Base-by-base conservation (phyloP, 1,284 basidiomycete species). In the Malassezia pachydermatis region DNA sequence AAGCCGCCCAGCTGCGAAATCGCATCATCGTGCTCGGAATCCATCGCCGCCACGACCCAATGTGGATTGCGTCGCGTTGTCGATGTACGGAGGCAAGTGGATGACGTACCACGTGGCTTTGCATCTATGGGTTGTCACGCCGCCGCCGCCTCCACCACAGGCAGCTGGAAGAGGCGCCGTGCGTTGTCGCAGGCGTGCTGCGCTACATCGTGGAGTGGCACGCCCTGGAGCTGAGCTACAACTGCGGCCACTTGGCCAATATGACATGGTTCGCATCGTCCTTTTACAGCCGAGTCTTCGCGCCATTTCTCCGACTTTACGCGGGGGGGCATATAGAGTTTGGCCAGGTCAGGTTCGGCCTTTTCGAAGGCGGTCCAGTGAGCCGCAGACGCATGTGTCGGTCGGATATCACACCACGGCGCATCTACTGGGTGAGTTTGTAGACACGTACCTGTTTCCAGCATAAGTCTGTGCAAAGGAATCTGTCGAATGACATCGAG, bases 201-300 rank as follows among this genome's bases (percentile, higher is more conserved):
- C 8, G 78, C 76, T 0, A 89, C 73, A 43, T 79, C 75, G 53
- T 83, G 79, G 24, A 85, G 74, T 0, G 78, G 55, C 4, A 80
- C 65, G 1, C 75, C 76, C 33, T 79, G 77, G 29, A 87, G 65
- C 49, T 74, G 72, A 41, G 83, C 78, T 8, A 88, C 75, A 42
- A 87, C 80, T 78, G 83, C 86, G 8, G 84, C 87, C 11, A 90
- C 80, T 11, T 78, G 78, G 2, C 82, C 84, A 30, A 86, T 79
- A 3, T 81, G 76, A 16, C 75, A 78, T 1, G 88, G 86, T 65
- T 90, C 88, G 63, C 86, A 87, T 16, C 88, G 75, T 0, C 85
- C 84, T 70, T 90, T 89, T 38, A 88, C 81, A 1, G 81, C 76
- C 58, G 78, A 77, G 1, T 81, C 82, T 9, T 69, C 62, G 4